phyloP scores from a whole-genome alignment of 768 basidiomycete genomes.

The Suillus discolor region DNA sequence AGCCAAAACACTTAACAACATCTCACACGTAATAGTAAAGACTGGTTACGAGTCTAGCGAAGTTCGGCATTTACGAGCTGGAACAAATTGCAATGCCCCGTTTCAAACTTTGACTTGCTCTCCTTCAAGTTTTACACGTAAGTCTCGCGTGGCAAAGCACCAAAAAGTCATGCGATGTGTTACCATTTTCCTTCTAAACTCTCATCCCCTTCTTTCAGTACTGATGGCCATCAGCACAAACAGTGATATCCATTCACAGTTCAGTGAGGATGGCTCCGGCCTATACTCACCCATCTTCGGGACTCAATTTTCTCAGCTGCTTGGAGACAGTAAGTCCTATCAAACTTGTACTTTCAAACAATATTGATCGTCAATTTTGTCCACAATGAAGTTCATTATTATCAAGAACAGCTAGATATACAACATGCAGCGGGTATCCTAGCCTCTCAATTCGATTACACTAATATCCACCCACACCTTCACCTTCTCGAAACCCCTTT shows the following conservation, averaged over 20 bases:
- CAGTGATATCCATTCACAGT: conserved; percentile 63
- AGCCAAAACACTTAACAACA: no score
- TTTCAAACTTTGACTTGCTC: no score
- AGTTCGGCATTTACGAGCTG: no score
- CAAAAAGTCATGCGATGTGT: conserved; percentile 30
- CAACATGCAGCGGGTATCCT: conserved; percentile 51
- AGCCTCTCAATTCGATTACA: conserved; percentile 55
- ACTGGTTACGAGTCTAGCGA: no score
- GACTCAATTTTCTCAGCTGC: conserved; percentile 45
- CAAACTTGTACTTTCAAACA: conserved; percentile 49
- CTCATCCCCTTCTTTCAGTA: conserved; percentile 25
- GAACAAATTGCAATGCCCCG: no score
- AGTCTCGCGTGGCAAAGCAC: conserved; percentile 46
- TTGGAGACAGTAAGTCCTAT: conserved; percentile 52
- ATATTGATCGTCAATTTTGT: conserved; percentile 34
- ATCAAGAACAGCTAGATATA: conserved; percentile 43
- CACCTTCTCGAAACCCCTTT: conserved; percentile 50
- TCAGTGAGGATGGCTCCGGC: conserved; percentile 76
- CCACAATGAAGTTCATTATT: conserved; percentile 74
- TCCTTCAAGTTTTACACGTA: conserved; percentile 23
- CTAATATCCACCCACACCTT: conserved; percentile 35
- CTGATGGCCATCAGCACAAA: conserved; percentile 59
- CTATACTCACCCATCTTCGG: conserved; percentile 72
- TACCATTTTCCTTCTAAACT: conserved; percentile 24
- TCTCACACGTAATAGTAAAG: no score